These are phyloP conservation scores for Nakaseomyces bracarensis DNA, from an alignment of 1,139 yeast species.

Conservation along the genomic window DNA sequence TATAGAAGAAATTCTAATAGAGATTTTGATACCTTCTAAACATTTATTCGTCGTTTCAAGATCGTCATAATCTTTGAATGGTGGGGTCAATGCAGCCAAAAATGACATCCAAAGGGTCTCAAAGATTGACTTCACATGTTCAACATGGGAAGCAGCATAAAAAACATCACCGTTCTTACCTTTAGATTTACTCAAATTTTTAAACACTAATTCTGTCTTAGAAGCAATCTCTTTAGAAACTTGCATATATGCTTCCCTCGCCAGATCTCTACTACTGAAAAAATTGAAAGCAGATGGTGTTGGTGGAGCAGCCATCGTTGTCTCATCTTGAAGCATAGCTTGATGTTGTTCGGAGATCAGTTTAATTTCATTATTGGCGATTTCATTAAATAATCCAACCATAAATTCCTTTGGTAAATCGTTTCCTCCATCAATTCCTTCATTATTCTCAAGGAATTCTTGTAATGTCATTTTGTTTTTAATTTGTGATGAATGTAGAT, in stretches of 20 bases:
- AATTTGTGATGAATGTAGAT: slow-evolving; percentile 81
- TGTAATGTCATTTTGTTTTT: slow-evolving; percentile 81
- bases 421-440: slow-evolving; percentile 89
- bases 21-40: slow-evolving; percentile 75
- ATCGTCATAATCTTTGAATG: slow-evolving; percentile 84
- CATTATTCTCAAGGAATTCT: slow-evolving; percentile 75
- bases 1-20: slow-evolving; percentile 76
- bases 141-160: slow-evolving; percentile 65
- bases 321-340: slow-evolving; percentile 66
- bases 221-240: slow-evolving; percentile 88
- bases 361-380: slow-evolving; percentile 75
- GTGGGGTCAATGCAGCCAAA: slow-evolving; percentile 87
- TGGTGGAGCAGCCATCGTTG: slow-evolving; percentile 36
- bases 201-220: slow-evolving; percentile 80
- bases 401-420: slow-evolving; percentile 73
- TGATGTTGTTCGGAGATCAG: slow-evolving; percentile 91
- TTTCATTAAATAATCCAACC: slow-evolving; percentile 63
- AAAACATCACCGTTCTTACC: slow-evolving; percentile 28
- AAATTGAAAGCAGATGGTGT: slow-evolving; percentile 46
- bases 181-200: slow-evolving; percentile 50
- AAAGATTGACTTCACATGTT: slow-evolving; percentile 87
- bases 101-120: slow-evolving; percentile 97
- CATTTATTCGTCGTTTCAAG: slow-evolving; percentile 62
- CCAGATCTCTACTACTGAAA: slow-evolving; percentile 67
- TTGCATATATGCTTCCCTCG: slow-evolving; percentile 79